Base-by-base conservation (phyloP, 2,329 filamentous ascomycete genomes). In the Neospermospora avenae region DNA sequence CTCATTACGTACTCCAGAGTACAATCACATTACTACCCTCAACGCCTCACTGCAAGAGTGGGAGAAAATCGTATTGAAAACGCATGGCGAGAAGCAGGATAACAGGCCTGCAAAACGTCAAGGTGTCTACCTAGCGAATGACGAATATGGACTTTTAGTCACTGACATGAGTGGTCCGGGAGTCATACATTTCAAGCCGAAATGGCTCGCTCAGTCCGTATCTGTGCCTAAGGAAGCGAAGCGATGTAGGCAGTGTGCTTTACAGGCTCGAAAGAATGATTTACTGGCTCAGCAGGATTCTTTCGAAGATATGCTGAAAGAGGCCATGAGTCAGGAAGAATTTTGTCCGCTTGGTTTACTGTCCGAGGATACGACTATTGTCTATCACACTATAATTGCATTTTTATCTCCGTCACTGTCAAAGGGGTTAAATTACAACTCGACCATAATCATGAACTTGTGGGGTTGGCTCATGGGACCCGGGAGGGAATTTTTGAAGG, bases 151-250 rank as follows among this genome's bases (percentile, higher is more conserved):
- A 5, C 83, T 91, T 68, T 75, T 93, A 3, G 81, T 93, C 52
- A 87, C 87, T 62, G 88, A 93, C 69, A 93, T 93, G 88, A 82
- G 80, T 39, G 70, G 69, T 3, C 69, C 77, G 53, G 67, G 74
- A 5, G 71, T 89, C 34, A 76, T 90, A 58, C 89, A 93, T 72
- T 88, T 93, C 75, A 95, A 95, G 72, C 90, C 90, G 14, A 95
- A 95, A 74, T 95, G 90, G 90, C 81, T 95, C 25, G 76, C 81
- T 8, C 89, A 92, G 72, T 93, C 89, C 2, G 89, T 87, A 3
- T 85, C 84, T 39, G 89, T 90, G 0, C 90, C 90, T 1, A 25
- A 71, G 0, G 74, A 76, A 28, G 83, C 88, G 42, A 81, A 78
- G 54, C 80, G 88, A 54, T 95, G 90, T 75, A 84, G 90, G 34